Conservation (phyloP, 148 eudicot species). For the Arbutus unedo region DNA sequence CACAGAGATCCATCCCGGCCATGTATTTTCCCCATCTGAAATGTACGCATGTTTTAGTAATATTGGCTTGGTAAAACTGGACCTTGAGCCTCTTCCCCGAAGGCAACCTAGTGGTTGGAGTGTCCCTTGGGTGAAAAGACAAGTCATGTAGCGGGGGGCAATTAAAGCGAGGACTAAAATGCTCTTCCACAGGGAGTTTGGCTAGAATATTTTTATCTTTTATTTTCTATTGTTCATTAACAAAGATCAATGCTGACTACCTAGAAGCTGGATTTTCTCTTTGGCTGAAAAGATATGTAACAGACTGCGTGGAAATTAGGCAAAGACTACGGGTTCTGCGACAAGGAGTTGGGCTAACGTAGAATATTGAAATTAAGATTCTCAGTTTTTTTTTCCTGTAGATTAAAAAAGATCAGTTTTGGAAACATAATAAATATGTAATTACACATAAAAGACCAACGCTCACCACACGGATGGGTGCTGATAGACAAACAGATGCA, state of each 20-base stretch:
- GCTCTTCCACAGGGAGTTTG: not conserved
- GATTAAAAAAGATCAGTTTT: not conserved
- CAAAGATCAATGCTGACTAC: not conserved
- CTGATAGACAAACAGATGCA: not conserved
- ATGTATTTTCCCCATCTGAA: not conserved
- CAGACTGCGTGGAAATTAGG: not conserved
- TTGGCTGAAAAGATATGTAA: not conserved
- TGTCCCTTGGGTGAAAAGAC: not conserved
- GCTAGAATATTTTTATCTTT: not conserved
- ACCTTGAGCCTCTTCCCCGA: not conserved
- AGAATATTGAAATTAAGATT: not conserved
- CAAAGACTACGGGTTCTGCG: not conserved
- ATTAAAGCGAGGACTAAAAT: not conserved
- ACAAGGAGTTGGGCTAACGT: not conserved
- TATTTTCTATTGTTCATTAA: not conserved
- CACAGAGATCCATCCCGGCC: too few relatives aligned
- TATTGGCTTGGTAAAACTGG: not conserved
- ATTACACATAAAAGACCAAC: not conserved
- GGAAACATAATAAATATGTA: not conserved
- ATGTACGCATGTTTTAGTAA: not conserved
- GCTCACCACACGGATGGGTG: not conserved
- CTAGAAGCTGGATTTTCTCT: not conserved
- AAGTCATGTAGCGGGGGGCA: not conserved
- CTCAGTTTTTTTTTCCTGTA: not conserved
- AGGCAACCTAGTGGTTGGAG: not conserved